phyloP scores from a whole-genome alignment of 2,329 filamentous ascomycete species.

The Ploettnerulaceae sp. region DNA sequence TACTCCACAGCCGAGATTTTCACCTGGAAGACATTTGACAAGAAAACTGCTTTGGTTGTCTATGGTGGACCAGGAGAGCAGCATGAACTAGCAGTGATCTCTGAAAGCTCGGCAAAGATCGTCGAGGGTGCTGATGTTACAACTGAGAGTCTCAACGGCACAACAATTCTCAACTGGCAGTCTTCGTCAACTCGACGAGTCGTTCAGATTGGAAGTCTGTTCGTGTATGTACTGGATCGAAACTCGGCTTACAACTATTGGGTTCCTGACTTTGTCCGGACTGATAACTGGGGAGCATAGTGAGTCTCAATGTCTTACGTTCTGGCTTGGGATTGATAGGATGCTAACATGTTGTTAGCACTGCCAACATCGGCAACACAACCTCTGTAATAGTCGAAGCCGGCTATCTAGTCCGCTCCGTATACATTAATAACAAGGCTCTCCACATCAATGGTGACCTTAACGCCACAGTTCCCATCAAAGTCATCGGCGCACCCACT shows the following conservation, averaged over 20 bases:
- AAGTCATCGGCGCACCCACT: constrained; percentile 59
- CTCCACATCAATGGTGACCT: constrained; percentile 66
- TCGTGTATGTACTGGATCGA: constrained; percentile 45
- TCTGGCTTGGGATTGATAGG: no score
- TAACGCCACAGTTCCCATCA: constrained; percentile 62
- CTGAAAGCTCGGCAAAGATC: constrained; percentile 31
- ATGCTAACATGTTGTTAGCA: no score
- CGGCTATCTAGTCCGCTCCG: constrained; percentile 59
- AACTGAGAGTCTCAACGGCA: constrained; percentile 38
- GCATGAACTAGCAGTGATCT: constrained; percentile 55
- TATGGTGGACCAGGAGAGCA: constrained; percentile 58
- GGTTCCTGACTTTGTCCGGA: constrained; percentile 51
- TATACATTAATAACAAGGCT: constrained; percentile 48
- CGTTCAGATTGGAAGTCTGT: constrained; percentile 40
- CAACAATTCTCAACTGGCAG: constrained; percentile 49
- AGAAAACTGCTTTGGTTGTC: constrained; percentile 56
- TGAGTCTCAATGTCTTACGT: constrained; percentile 20
- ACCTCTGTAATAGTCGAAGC: constrained; percentile 56
- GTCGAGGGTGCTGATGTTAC: constrained; percentile 31
- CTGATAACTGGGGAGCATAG: constrained; percentile 34
- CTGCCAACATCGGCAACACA: constrained; percentile 33
- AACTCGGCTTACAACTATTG: constrained; percentile 66
- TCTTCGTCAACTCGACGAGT: constrained; percentile 49
- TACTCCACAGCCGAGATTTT: constrained; percentile 69
- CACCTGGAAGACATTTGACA: constrained; percentile 60